These are phyloP conservation scores for Camellia japonica DNA, from an alignment of 148 eudicot genomes.

Conservation along the genomic window DNA sequence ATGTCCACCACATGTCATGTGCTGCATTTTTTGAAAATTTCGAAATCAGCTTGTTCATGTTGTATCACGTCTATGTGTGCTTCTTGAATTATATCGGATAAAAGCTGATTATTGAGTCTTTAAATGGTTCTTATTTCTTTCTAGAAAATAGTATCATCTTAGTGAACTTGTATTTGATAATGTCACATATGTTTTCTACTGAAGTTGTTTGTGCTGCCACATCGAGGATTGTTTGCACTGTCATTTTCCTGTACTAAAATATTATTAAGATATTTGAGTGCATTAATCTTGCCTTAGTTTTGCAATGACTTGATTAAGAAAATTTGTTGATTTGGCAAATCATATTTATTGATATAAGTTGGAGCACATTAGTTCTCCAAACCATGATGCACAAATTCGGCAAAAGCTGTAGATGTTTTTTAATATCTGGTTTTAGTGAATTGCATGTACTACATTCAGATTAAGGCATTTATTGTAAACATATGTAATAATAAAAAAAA, in stretches of 20 bases:
- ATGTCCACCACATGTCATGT: too few relatives aligned
- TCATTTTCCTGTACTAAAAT: background rate
- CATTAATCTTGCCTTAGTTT: conserved; percentile 4
- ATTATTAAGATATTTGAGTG: background rate
- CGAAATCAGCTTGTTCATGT: too few relatives aligned
- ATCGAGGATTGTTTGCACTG: background rate
- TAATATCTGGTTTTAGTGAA: background rate
- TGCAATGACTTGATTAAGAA: background rate
- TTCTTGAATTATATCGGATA: too few relatives aligned
- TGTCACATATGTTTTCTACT: too few relatives aligned
- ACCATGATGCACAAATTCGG: background rate
- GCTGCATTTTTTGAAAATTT: too few relatives aligned
- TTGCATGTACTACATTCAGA: background rate
- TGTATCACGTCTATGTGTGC: too few relatives aligned
- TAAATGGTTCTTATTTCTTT: too few relatives aligned
- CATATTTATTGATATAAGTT: background rate
- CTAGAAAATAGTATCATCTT: too few relatives aligned
- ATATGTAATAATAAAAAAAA: background rate
- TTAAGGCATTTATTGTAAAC: background rate
- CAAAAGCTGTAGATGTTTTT: background rate
- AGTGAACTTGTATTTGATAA: too few relatives aligned
- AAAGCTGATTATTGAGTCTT: too few relatives aligned
- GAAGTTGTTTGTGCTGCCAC: background rate
- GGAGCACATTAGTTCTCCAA: background rate
- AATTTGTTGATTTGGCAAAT: background rate